Conservation (phyloP, 176 grass and related monocot species). For the Hordeum marinum region DNA sequence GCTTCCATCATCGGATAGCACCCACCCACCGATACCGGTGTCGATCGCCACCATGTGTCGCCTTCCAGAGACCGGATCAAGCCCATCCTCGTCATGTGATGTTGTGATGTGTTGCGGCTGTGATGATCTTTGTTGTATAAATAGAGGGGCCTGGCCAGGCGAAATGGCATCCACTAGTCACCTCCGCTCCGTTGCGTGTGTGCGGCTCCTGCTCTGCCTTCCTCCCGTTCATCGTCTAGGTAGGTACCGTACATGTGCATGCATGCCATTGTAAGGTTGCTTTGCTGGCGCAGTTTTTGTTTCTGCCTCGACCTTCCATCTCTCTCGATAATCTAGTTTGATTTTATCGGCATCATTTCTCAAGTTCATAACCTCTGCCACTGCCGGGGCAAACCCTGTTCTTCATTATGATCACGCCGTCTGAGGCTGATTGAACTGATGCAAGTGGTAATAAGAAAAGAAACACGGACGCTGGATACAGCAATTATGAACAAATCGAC, state of each 20-base stretch:
- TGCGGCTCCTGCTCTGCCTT: background rate
- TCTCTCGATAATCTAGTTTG: background rate
- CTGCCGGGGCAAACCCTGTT: background rate
- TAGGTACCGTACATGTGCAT: conserved; percentile 8
- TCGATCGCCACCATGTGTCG: conserved; percentile 38
- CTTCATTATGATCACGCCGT: background rate
- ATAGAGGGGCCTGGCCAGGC: background rate
- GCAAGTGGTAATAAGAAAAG: background rate
- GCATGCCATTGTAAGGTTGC: background rate
- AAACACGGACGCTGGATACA: background rate
- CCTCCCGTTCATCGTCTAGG: conserved; percentile 5
- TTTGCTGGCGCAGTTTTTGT: background rate
- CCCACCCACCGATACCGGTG: background rate
- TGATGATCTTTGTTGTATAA: conserved; percentile 16
- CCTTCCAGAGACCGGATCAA: conserved; percentile 28
- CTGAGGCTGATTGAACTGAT: background rate
- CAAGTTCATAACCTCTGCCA: background rate
- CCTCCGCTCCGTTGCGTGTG: background rate
- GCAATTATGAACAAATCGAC: background rate
- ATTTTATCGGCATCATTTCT: background rate
- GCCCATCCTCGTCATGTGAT: background rate
- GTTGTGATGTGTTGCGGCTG: background rate
- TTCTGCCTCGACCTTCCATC: background rate
- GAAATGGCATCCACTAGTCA: background rate
- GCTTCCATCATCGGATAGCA: background rate